Conservation (phyloP, 2,329 filamentous ascomycete genomes). For the Diaporthe batatas region DNA sequence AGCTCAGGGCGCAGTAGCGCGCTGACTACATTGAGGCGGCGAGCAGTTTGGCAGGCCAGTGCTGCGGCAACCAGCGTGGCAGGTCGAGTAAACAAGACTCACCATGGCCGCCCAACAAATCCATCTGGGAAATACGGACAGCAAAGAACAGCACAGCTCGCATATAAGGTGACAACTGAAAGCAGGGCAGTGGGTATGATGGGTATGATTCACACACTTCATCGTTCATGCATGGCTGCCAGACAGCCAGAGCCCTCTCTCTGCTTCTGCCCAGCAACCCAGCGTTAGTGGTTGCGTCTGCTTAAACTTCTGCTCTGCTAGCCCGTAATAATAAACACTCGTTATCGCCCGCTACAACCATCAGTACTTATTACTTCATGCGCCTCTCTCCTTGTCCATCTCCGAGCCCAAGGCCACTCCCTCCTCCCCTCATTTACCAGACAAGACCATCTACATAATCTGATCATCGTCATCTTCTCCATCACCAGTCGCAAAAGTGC, state of each 20-base stretch:
- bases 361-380: slow-evolving; percentile 31
- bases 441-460: neutral
- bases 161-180: neutral
- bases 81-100: slow-evolving; percentile 20
- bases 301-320: slow-evolving; percentile 14
- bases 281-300: slow-evolving; percentile 17
- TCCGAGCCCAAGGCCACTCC: neutral
- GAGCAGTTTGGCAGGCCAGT: neutral
- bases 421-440: slow-evolving; percentile 16
- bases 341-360: slow-evolving; percentile 32
- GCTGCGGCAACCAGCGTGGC: slow-evolving; percentile 28
- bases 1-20: slow-evolving; percentile 11
- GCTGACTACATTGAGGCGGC: slow-evolving; percentile 11
- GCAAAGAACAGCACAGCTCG: slow-evolving; percentile 23
- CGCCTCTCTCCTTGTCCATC: slow-evolving; percentile 26
- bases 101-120: slow-evolving; percentile 22
- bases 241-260: neutral
- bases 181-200: slow-evolving; percentile 24
- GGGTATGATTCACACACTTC: slow-evolving; percentile 28
- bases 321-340: slow-evolving; percentile 35
- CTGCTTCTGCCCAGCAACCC: slow-evolving; percentile 23
- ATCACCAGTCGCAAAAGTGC: neutral
- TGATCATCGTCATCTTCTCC: neutral
- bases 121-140: neutral
- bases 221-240: slow-evolving; percentile 28